Conservation (phyloP, 2,329 filamentous ascomycete species). For the Monosporascus ibericus region DNA sequence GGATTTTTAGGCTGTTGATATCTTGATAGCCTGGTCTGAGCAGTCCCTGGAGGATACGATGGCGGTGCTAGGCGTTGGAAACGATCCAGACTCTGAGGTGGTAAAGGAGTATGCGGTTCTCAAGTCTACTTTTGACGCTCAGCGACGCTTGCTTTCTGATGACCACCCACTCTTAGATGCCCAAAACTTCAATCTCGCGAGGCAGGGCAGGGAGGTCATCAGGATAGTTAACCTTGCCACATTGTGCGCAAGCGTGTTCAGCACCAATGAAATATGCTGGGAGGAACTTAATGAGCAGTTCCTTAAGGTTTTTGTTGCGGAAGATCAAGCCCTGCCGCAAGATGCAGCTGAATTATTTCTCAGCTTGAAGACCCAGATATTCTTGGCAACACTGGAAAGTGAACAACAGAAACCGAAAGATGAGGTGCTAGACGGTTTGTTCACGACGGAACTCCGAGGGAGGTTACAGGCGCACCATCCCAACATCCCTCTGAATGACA, state of each 20-base stretch:
- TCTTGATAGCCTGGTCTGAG: slow-evolving; percentile 26
- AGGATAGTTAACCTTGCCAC: slow-evolving; percentile 26
- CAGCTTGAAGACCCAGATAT: slow-evolving; percentile 27
- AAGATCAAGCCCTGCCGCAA: slow-evolving; percentile 18
- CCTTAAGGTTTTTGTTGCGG: slow-evolving; percentile 23
- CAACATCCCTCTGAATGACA: slow-evolving; percentile 12
- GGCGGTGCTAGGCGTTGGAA: slow-evolving; percentile 15
- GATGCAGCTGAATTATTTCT: slow-evolving; percentile 26
- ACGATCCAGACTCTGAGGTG: slow-evolving; percentile 23
- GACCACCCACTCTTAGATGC: slow-evolving; percentile 18
- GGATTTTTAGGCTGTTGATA: slow-evolving; percentile 24
- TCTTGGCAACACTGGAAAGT: slow-evolving; percentile 23
- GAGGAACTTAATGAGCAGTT: slow-evolving; percentile 27
- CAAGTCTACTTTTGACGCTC: slow-evolving; percentile 21
- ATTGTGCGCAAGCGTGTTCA: slow-evolving; percentile 26
- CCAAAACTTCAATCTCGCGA: slow-evolving; percentile 19
- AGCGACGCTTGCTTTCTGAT: slow-evolving; percentile 21
- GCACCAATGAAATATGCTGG: slow-evolving; percentile 25
- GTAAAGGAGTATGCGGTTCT: slow-evolving; percentile 23
- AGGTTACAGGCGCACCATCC: slow-evolving; percentile 22
- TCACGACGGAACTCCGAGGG: slow-evolving; percentile 20
- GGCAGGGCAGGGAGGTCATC: slow-evolving; percentile 22
- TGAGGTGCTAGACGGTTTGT: slow-evolving; percentile 22
- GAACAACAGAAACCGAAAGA: slow-evolving; percentile 19
- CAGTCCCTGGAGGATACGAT: slow-evolving; percentile 28